Conservation (phyloP, 306 rosid genomes). For the Chamaecrista fasciculata region DNA sequence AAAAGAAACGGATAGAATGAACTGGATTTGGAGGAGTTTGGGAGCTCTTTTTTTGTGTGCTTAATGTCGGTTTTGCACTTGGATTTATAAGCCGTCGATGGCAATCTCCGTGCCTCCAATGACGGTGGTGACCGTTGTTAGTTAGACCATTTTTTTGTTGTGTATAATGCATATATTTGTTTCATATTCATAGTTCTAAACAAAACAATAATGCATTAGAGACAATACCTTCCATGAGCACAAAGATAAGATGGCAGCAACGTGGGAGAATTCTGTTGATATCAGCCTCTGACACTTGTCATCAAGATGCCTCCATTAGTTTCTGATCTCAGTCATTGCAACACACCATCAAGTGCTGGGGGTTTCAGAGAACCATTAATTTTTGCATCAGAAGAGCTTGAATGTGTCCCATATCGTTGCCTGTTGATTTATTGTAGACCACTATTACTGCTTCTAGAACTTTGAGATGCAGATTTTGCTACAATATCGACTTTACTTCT, state of each 20-base stretch:
- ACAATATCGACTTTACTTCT: neutral
- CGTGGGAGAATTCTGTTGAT: slow-evolving; percentile 36
- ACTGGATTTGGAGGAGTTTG: no score
- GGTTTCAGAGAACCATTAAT: slow-evolving; percentile 65
- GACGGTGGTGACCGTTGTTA: no score
- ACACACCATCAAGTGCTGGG: slow-evolving; percentile 54
- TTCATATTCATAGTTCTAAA: neutral
- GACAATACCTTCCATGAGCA: neutral
- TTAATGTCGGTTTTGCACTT: no score
- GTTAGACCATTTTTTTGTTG: no score
- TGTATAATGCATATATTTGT: neutral
- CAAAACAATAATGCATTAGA: neutral
- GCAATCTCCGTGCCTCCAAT: no score
- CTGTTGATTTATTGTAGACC: neutral
- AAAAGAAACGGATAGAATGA: no score
- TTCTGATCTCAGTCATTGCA: slow-evolving; percentile 68
- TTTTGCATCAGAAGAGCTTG: slow-evolving; percentile 75
- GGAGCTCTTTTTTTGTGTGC: no score
- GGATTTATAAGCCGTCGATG: no score
- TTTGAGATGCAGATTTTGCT: neutral
- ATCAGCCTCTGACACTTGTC: slow-evolving; percentile 27
- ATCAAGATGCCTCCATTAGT: slow-evolving; percentile 68
- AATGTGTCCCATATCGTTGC: no score
- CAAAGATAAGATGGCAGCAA: slow-evolving; percentile 54
- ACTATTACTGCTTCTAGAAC: neutral